Base-by-base conservation (phyloP, 441 rosid genomes). In the Populus tomentosa region DNA sequence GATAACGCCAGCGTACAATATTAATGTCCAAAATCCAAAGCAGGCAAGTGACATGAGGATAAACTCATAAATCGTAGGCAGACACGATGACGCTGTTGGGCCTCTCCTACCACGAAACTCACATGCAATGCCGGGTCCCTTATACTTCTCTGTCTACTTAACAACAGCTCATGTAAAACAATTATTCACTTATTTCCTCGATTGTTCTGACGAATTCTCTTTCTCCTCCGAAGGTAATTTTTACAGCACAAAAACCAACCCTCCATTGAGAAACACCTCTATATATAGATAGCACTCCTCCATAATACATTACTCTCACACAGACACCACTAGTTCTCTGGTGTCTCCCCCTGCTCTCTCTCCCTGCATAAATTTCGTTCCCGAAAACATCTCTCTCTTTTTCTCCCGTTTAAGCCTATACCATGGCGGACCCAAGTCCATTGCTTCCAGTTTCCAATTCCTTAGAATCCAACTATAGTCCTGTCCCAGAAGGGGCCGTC, bases 391-490 rank as follows among this genome's bases (percentile, higher is more conserved):
- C 32, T 26, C 61, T 24, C 26, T 7, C 30, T 11, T 67, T 66
- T 24, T 18, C 7, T 53, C 0, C 8, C 10, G 28, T 70, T 20
- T 68, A 14, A 7, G 70, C 65, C 33, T n/a, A n/a, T 0, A 13
- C 5, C 28, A 81, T 80, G 83, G 82, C 38, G 40, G 81, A 82
- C 70, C 70, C 69, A 8, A 73, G 69, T 13, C 79, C 84, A 21
- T 75, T 70, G 62, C 80, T 69, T 23, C 83, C 82, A 0, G 42
- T 79, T 21, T 82, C 82, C 28, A 72, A 78, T 70, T 40, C 50
- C 8, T 16, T 20, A 50, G 16, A 75, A 0, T 65, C 77, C 66
- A 33, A 61, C 76, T 81, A 53, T 16, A 53, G 7, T 78, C 1
- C 82, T 84, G 42, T 69, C 61, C 21, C 81, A 4, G 87, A 71